phyloP scores from a whole-genome alignment of 2,329 filamentous ascomycete genomes.

The Cytospora paraplurivora region DNA sequence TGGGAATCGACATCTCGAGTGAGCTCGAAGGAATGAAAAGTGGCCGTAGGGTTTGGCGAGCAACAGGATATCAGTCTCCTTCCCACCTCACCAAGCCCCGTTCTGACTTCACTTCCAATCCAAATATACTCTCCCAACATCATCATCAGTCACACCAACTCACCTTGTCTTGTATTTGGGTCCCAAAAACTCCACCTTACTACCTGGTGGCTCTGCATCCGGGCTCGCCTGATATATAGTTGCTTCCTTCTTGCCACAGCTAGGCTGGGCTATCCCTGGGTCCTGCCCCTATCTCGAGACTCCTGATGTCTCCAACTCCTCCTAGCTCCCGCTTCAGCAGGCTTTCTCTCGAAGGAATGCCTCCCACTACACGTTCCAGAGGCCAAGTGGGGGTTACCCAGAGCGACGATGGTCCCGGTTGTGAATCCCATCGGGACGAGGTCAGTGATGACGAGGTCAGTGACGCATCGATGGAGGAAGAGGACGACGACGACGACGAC shows the following conservation, averaged over 20 bases:
- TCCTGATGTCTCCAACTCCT: slow-evolving; percentile 37
- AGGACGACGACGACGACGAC: slow-evolving; percentile 35
- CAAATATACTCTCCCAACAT: slow-evolving; percentile 9
- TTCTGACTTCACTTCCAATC: slow-evolving; percentile 11
- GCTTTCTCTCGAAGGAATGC: slow-evolving; percentile 47
- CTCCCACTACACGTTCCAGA: slow-evolving; percentile 39
- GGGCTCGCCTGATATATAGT: slow-evolving; percentile 9
- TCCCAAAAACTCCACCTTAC: slow-evolving; percentile 5
- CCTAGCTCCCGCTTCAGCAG: slow-evolving; percentile 42
- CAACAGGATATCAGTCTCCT: slow-evolving; percentile 20
- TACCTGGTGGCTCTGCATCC: slow-evolving; percentile 4
- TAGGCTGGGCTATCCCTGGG: background rate
- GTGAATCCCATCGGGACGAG: slow-evolving; percentile 28
- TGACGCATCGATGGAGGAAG: slow-evolving; percentile 25
- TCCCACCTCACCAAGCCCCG: slow-evolving; percentile 13
- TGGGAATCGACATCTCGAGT: background rate
- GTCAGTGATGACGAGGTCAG: slow-evolving; percentile 32
- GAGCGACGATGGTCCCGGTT: slow-evolving; percentile 29
- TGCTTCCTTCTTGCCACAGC: slow-evolving; percentile 1
- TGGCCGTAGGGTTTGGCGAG: slow-evolving; percentile 6
- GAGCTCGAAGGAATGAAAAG: slow-evolving; percentile 15
- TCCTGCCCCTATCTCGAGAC: background rate
- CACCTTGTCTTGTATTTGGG: background rate
- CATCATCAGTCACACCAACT: background rate
- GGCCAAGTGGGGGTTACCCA: slow-evolving; percentile 34